A percentile compares a stretch with the other conserved stretches of the same genome.
Conservation (phyloP, 768 basidiomycete genomes). For the Mycena rosella region DNA sequence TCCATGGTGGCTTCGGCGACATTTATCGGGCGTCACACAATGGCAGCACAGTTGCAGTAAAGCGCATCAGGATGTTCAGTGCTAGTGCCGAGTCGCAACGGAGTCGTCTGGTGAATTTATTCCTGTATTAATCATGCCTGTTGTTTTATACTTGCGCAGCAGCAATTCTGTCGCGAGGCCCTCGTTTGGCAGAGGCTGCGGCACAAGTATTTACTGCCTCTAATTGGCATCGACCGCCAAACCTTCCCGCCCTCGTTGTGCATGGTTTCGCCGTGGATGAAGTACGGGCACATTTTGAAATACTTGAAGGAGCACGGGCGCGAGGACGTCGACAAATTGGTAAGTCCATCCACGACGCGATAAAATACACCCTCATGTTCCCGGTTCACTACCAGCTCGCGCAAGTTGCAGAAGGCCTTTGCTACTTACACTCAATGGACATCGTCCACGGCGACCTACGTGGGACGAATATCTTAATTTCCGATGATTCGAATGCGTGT, state of each 20-base stretch:
- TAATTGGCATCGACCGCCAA: constrained; percentile 13
- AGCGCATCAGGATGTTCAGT: constrained; percentile 10
- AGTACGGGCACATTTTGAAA: constrained; percentile 8
- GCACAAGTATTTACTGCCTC: neutral
- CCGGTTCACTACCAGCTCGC: neutral
- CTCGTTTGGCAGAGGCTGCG: constrained; percentile 11
- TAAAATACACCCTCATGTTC: neutral
- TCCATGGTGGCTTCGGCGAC: constrained; percentile 9
- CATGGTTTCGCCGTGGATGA: constrained; percentile 25
- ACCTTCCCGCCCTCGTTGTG: constrained; percentile 14
- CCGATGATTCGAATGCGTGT: too few relatives aligned
- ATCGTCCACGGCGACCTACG: constrained; percentile 2
- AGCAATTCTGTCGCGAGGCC: constrained; percentile 21
- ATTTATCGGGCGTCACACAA: constrained; percentile 2
- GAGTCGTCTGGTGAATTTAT: neutral
- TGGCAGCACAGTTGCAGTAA: neutral
- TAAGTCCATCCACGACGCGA: neutral
- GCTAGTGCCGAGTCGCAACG: neutral
- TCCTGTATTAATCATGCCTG: neutral
- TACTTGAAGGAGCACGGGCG: constrained; percentile 13
- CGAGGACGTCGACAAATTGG: constrained; percentile 4
- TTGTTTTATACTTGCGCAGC: neutral
- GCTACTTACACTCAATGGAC: constrained; percentile 1
- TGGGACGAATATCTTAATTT: too few relatives aligned
- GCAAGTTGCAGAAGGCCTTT: neutral